Conservation (phyloP, 192 early-diverging fungal species). For the Backusella circina region DNA sequence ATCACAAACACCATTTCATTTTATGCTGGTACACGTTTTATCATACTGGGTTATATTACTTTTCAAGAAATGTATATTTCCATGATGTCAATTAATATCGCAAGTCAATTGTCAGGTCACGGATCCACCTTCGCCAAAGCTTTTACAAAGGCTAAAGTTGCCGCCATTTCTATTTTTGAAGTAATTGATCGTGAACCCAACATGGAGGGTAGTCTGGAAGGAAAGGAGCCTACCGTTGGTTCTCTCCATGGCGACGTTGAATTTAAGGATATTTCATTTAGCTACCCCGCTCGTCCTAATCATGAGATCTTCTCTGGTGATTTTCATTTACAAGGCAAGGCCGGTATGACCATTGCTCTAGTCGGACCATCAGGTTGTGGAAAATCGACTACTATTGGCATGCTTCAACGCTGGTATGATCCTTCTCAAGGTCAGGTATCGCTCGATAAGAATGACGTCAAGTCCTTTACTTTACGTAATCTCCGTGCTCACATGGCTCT, state of each 20-base stretch:
- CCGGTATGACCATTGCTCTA: constrained; percentile 78
- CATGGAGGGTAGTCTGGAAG: constrained; percentile 59
- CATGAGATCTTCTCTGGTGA: constrained; percentile 41
- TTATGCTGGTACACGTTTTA: constrained; percentile 55
- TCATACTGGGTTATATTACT: constrained; percentile 1
- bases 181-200: constrained; percentile 66
- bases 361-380: constrained; percentile 88
- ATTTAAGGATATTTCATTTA: constrained; percentile 46
- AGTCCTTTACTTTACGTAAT: constrained; percentile 57
- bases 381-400: constrained; percentile 65
- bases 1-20: constrained; percentile 71
- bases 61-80: constrained; percentile 17
- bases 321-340: constrained; percentile 44
- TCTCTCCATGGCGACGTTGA: constrained; percentile 33
- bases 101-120: constrained; percentile 50
- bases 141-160: constrained; percentile 74
- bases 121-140: constrained; percentile 70
- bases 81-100: constrained; percentile 16
- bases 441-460: constrained; percentile 59
- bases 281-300: constrained; percentile 61
- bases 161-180: constrained; percentile 67
- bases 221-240: constrained; percentile 25
- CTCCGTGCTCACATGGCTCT: constrained; percentile 75
- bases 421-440: constrained; percentile 49
- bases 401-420: constrained; percentile 84